Evolutionary conservation across 1,284 basidiomycete genomes (phyloP), one percentile per base, ranked within the genome.

Genomic region (Amylostereum chailletii): DNA sequence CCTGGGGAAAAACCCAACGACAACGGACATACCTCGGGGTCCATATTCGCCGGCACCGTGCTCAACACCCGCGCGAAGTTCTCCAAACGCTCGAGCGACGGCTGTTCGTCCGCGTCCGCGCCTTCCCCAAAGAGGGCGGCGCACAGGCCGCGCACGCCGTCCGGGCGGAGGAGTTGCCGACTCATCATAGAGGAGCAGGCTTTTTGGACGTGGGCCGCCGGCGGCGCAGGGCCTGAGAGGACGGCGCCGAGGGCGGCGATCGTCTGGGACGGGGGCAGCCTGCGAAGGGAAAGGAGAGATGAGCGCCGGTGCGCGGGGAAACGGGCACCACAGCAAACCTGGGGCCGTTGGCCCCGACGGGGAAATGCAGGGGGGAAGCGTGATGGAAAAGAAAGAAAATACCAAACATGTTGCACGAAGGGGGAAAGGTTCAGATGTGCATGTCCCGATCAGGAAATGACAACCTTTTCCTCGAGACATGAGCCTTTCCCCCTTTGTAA

Each of bases 71-170:
- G 68, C 10, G 83, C 70, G 26, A 86, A 68, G 48, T 82, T 80
- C 53, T 89, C 79, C 7, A 88, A 69, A 60, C 84, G 86, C 54
- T 83, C 78, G 5, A 87, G 59, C 1, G 74, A 71, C 1, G 74
- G 70, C 46, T 77, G 74, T 10, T 75, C 76, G 19, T 70, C 71
- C 0, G 66, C 62, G 2, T 63, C 57, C 26, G 77, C 73, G 40
- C 76, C 75, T 51, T 85, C 82, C 0, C 81, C 78, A 53, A 89
- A 84, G 0, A 87, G 65, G 11, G 81, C 82, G 7, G 72, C 70
- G 52, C 77, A 81, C 26, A 90, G 70, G 1, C 85, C 86, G 34
- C 66, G 70, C 2, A 90, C 69, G 1, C 87, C 87, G 33, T 80
- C 76, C 2, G 79, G 76, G 32, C 84, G 77, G 31, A 86, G 62